phyloP scores from a whole-genome alignment of 805 yeast species.

The Yamadazyma philogaea region DNA sequence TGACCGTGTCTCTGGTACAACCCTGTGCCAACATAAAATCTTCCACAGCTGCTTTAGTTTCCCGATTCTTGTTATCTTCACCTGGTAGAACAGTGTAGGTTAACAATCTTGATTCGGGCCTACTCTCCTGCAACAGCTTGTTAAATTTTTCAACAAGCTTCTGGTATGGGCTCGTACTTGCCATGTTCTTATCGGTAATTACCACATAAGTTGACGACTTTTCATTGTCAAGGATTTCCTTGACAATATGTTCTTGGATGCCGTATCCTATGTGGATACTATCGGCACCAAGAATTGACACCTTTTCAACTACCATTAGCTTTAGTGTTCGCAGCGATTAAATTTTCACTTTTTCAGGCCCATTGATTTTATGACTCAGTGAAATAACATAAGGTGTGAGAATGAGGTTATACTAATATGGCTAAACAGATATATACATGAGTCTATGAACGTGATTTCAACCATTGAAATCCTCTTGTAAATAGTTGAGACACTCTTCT shows the following conservation, averaged over 20 bases:
- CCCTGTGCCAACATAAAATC: constrained; percentile 79
- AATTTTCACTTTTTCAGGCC: not conserved
- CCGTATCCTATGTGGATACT: constrained; percentile 88
- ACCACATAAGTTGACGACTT: constrained; percentile 90
- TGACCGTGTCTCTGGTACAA: constrained; percentile 93
- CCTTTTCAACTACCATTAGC: constrained; percentile 41
- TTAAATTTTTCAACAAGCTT: constrained; percentile 45
- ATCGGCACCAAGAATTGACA: constrained; percentile 76
- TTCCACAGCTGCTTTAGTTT: constrained; percentile 89
- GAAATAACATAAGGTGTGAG: not conserved
- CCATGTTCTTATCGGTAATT: constrained; percentile 81
- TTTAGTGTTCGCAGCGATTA: constrained; percentile 1
- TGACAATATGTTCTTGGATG: constrained; percentile 69
- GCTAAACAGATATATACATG: constrained; percentile 10
- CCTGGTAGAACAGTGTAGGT: constrained; percentile 85
- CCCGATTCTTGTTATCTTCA: constrained; percentile 83
- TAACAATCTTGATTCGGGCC: constrained; percentile 64
- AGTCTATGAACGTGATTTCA: not conserved
- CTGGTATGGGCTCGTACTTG: constrained; percentile 58
- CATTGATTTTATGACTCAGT: not conserved
- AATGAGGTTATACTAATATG: too few species aligned
- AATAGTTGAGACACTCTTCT: constrained; percentile 53
- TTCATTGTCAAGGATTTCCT: constrained; percentile 56
- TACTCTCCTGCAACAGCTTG: constrained; percentile 25
- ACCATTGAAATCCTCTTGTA: constrained; percentile 12